These are phyloP conservation scores for Serendipita sp. DNA, from an alignment of 768 basidiomycete species.

Conservation along the genomic window DNA sequence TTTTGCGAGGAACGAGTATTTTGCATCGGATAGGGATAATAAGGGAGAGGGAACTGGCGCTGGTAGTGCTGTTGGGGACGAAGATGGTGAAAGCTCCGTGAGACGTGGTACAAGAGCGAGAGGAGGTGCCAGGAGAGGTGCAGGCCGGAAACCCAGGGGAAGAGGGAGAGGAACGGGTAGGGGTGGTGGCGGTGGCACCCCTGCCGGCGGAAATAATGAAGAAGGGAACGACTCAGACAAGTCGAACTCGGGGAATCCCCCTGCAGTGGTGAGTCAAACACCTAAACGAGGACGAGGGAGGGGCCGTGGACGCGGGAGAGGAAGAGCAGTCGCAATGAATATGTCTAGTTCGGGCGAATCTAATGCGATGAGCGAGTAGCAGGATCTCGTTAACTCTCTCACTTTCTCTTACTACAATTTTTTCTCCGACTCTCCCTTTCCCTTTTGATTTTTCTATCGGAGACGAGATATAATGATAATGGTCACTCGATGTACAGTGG, in stretches of 20 bases:
- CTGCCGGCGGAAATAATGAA: conserved; percentile 12
- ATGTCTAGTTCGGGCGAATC: conserved; percentile 14
- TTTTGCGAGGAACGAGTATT: conserved; percentile 49
- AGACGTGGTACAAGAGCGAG: neutral
- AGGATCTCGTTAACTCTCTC: neutral
- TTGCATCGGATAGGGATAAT: conserved; percentile 53
- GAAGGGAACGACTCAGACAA: conserved; percentile 13
- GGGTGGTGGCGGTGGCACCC: too few relatives aligned
- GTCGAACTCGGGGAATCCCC: conserved; percentile 4
- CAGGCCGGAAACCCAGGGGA: neutral
- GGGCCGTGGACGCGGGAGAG: conserved; percentile 20
- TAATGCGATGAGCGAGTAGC: neutral
- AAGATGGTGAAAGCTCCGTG: too few relatives aligned
- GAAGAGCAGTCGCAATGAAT: conserved; percentile 17
- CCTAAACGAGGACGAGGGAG: conserved; percentile 15
- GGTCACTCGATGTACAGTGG: neutral
- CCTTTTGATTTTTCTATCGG: too few relatives aligned
- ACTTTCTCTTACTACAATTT: too few relatives aligned
- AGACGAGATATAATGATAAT: too few relatives aligned
- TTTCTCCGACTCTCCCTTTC: too few relatives aligned
- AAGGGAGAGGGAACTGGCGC: conserved; percentile 25
- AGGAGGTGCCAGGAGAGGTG: neutral
- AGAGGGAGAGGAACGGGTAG: too few relatives aligned
- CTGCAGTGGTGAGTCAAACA: conserved; percentile 11
- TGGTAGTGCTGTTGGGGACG: neutral